Percentiles rank a stretch among this genome's conserved stretches.
Evolutionary conservation across 257 asterid genomes (phyloP).

Genomic region (Ajuga chamaepitys): DNA sequence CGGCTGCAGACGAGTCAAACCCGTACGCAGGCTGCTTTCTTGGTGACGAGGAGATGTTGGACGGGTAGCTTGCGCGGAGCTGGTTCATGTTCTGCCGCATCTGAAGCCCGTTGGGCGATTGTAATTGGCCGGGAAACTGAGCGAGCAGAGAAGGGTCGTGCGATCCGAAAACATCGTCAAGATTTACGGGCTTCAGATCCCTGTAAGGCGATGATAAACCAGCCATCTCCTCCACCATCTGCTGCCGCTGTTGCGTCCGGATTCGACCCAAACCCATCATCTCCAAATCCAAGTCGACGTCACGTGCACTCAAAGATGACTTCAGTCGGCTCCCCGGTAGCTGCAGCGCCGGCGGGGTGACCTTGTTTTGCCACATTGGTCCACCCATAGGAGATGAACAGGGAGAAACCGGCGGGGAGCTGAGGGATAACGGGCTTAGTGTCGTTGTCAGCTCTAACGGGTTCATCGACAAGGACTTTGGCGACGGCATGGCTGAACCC

Average conservation of each 20-base stretch:
- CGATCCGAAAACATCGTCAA: constrained; percentile 69
- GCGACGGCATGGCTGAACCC: constrained; percentile 87
- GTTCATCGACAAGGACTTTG: constrained; percentile 37
- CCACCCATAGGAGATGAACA: constrained; percentile 73
- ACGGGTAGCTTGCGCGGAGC: constrained; percentile 71
- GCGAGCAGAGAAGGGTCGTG: constrained; percentile 51
- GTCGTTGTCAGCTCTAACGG: constrained; percentile 39
- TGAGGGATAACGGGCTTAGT: constrained; percentile 47
- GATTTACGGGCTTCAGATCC: constrained; percentile 61
- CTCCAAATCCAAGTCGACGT: constrained; percentile 48
- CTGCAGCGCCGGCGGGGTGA: constrained; percentile 62
- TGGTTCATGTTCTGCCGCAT: constrained; percentile 63
- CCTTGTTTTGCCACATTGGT: constrained; percentile 57
- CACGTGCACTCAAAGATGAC: constrained; percentile 52
- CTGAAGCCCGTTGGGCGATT: constrained; percentile 51
- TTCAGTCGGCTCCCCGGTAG: constrained; percentile 75
- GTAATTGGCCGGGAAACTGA: constrained; percentile 38
- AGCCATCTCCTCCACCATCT: constrained; percentile 46
- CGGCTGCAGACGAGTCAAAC: constrained; percentile 77
- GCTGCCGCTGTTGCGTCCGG: constrained; percentile 40
- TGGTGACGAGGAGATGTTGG: constrained; percentile 51
- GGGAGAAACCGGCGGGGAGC: constrained; percentile 63
- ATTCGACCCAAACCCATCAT: constrained; percentile 53
- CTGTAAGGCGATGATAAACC: constrained; percentile 52
- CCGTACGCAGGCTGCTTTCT: constrained; percentile 47